phyloP scores from a whole-genome alignment of 2,329 filamentous ascomycete genomes.

The Nigrograna mackinnonii region DNA sequence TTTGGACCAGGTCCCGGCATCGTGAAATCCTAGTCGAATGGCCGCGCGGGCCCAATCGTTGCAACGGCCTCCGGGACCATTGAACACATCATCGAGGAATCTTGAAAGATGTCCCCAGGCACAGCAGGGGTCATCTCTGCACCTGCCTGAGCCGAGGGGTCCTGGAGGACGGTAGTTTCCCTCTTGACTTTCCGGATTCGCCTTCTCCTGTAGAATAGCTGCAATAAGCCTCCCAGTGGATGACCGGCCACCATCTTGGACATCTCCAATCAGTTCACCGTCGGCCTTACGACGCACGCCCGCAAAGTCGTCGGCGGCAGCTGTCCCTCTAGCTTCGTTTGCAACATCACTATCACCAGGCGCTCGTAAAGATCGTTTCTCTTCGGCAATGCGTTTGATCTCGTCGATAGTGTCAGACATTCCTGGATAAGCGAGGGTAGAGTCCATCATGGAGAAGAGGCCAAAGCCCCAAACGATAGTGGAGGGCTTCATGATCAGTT shows the following conservation, averaged over 20 bases:
- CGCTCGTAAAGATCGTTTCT: not conserved
- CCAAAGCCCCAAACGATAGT: slow-evolving; percentile 13
- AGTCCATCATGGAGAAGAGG: slow-evolving; percentile 16
- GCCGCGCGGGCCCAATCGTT: slow-evolving; percentile 39
- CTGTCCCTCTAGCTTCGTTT: not conserved
- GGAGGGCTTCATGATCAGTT: slow-evolving; percentile 25
- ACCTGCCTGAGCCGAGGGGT: slow-evolving; percentile 11
- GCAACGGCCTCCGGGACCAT: slow-evolving; percentile 25
- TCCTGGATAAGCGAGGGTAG: slow-evolving; percentile 16
- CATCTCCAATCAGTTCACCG: slow-evolving; percentile 25
- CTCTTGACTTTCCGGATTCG: slow-evolving; percentile 10
- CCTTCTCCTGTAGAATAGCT: slow-evolving; percentile 19
- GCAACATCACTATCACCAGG: too few species aligned
- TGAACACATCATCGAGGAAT: slow-evolving; percentile 19
- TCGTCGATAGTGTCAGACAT: slow-evolving; percentile 15
- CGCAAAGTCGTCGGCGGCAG: slow-evolving; percentile 8
- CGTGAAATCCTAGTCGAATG: slow-evolving; percentile 39
- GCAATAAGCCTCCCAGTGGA: slow-evolving; percentile 19
- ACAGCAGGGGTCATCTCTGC: slow-evolving; percentile 30
- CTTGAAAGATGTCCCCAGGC: slow-evolving; percentile 21
- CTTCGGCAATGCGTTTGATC: slow-evolving; percentile 6
- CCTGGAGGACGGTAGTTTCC: slow-evolving; percentile 12
- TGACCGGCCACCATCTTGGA: slow-evolving; percentile 17
- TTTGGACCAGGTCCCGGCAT: slow-evolving; percentile 39
- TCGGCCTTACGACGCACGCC: too few species aligned